Conservation (phyloP, 352 stramenopile species). For the Phytophthora pluvialis region DNA sequence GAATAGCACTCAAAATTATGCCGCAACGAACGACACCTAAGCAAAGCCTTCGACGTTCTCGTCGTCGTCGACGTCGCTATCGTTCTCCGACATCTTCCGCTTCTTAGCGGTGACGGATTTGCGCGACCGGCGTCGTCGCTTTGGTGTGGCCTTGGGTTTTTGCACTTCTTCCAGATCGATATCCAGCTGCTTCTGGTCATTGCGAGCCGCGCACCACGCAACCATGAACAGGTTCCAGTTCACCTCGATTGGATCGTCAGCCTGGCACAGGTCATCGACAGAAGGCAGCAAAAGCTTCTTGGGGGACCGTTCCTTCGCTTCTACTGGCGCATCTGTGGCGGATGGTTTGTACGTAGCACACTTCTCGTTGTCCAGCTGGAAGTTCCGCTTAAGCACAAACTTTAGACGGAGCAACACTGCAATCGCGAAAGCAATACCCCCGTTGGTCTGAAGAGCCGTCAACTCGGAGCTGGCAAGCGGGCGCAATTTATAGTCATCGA, state of each 20-base stretch:
- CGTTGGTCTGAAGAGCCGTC: slow-evolving; percentile 21
- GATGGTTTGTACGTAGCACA: slow-evolving; percentile 84
- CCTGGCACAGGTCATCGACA: slow-evolving; percentile 46
- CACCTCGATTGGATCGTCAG: slow-evolving; percentile 40
- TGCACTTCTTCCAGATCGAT: slow-evolving; percentile 48
- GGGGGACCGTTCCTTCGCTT: slow-evolving; percentile 37
- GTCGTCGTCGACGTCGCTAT: slow-evolving; percentile 45
- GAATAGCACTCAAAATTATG: slow-evolving; percentile 16
- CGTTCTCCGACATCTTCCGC: slow-evolving; percentile 22
- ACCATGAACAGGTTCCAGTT: slow-evolving; percentile 72
- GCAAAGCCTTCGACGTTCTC: slow-evolving; percentile 43
- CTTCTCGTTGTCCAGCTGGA: slow-evolving; percentile 75
- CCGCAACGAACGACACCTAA: slow-evolving; percentile 13
- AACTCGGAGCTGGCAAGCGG: slow-evolving; percentile 17
- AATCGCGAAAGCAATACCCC: slow-evolving; percentile 57
- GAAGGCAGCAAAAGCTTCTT: slow-evolving; percentile 37
- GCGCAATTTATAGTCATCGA: slow-evolving; percentile 36
- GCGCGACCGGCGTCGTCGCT: slow-evolving; percentile 47
- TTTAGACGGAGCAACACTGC: slow-evolving; percentile 78
- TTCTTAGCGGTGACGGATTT: slow-evolving; percentile 32
- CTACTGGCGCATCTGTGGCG: slow-evolving; percentile 21
- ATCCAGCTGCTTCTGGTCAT: slow-evolving; percentile 79
- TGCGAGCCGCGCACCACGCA: slow-evolving; percentile 53
- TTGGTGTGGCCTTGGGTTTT: slow-evolving; percentile 25
- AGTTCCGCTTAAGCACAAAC: slow-evolving; percentile 74